phyloP scores from a whole-genome alignment of 768 basidiomycete genomes.

The Vararia minispora region DNA sequence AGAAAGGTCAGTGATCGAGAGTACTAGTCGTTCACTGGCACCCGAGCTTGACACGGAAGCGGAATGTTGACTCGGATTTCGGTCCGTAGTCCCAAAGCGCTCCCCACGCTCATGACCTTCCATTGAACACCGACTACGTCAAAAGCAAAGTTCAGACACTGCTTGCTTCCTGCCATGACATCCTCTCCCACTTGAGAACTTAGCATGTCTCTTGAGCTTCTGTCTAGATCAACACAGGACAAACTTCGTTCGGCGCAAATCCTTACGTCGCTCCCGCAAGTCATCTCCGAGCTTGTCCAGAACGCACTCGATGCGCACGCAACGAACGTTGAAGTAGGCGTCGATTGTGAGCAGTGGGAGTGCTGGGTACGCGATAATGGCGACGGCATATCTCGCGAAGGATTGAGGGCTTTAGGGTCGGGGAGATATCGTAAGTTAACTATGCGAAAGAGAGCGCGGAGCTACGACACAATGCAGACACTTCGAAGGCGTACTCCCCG shows the following conservation, averaged over 20 bases:
- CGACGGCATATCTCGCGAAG: conserved; percentile 53
- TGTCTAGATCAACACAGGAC: too few species aligned
- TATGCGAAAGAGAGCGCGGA: background rate
- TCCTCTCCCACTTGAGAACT: too few species aligned
- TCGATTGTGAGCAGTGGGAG: conserved; percentile 69
- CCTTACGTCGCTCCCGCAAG: conserved; percentile 68
- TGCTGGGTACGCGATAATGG: conserved; percentile 88
- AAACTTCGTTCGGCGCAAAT: conserved; percentile 77
- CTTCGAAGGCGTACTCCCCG: conserved; percentile 56
- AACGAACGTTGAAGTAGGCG: conserved; percentile 51
- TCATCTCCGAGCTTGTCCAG: conserved; percentile 80
- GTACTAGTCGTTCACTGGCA: too few species aligned
- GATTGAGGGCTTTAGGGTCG: conserved; percentile 38
- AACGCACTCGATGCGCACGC: conserved; percentile 84
- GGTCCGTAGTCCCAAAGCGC: too few species aligned
- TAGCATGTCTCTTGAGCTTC: too few species aligned
- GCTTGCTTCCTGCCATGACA: too few species aligned
- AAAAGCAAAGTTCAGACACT: too few species aligned
- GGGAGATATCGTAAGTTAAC: conserved; percentile 57
- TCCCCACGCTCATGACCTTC: too few species aligned
- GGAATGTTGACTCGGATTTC: too few species aligned
- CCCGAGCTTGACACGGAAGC: too few species aligned
- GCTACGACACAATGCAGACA: conserved; percentile 31
- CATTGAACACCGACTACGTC: too few species aligned
- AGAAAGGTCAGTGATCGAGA: too few species aligned